phyloP scores from a whole-genome alignment of 2,329 filamentous ascomycete genomes.

The Bipolaris oryzae region DNA sequence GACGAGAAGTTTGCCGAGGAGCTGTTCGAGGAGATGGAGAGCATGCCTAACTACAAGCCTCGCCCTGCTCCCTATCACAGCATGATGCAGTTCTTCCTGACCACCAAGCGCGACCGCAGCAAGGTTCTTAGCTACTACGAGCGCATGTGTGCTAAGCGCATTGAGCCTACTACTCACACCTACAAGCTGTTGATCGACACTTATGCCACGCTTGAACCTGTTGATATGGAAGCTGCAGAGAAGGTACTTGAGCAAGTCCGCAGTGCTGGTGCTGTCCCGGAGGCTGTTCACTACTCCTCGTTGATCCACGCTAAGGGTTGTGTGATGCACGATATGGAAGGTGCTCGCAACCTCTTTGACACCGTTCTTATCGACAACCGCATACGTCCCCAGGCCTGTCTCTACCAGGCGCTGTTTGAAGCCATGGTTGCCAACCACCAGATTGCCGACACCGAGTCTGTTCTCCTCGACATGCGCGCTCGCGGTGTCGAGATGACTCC shows the following conservation, averaged over 20 bases:
- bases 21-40: constrained; percentile 98
- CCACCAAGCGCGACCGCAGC: constrained; percentile 91
- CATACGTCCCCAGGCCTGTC: constrained; percentile 76
- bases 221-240: constrained; percentile 88
- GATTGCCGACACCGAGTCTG: constrained; percentile 71
- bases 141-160: constrained; percentile 86
- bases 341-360: constrained; percentile 82
- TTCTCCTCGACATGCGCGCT: constrained; percentile 76
- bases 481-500: constrained; percentile 84
- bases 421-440: constrained; percentile 94
- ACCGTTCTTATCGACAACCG: constrained; percentile 71
- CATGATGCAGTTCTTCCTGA: constrained; percentile 99
- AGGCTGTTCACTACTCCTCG: constrained; percentile 94
- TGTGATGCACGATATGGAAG: constrained; percentile 87
- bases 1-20: constrained; percentile 98
- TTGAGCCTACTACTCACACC: constrained; percentile 91
- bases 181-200: constrained; percentile 98
- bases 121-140: constrained; percentile 96
- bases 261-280: constrained; percentile 73
- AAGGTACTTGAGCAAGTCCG: constrained; percentile 80
- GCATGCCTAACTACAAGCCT: constrained; percentile 98
- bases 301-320: constrained; percentile 96
- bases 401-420: constrained; percentile 97
- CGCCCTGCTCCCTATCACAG: constrained; percentile 97
- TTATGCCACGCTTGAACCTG: constrained; percentile 88